Evolutionary conservation across 148 eudicot genomes (phyloP).

Genomic region (Dianthus caryophyllus): DNA sequence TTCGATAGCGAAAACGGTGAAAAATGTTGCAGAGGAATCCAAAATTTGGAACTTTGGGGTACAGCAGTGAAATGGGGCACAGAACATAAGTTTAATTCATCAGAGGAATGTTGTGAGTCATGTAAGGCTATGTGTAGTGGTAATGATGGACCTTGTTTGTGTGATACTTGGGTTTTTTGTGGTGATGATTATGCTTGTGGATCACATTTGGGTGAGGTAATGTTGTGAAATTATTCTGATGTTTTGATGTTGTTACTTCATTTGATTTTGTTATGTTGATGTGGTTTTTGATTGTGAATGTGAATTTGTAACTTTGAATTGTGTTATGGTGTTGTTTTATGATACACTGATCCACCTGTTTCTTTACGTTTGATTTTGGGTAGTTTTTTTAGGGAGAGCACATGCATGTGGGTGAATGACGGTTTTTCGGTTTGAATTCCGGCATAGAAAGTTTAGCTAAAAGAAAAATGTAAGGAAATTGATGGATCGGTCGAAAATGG

Average conservation of each 20-base stretch:
- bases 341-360: too few species aligned
- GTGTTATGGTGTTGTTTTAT: too few species aligned
- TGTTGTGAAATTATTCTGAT: too few species aligned
- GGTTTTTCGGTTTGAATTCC: too few species aligned
- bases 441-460: too few species aligned
- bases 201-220: conserved; percentile 62
- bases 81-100: conserved; percentile 49
- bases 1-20: conserved; percentile 24
- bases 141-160: conserved; percentile 62
- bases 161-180: conserved; percentile 81
- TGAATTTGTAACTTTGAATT: too few species aligned
- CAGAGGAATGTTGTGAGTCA: conserved; percentile 55
- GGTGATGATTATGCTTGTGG: conserved; percentile 63
- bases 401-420: too few species aligned
- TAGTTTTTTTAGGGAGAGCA: too few species aligned
- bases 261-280: conserved; percentile 2
- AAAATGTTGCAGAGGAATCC: conserved; percentile 55
- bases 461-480: too few species aligned
- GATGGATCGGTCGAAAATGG: too few species aligned
- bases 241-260: too few species aligned
- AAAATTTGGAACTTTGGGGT: conserved; percentile 72
- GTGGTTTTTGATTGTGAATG: not conserved
- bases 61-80: conserved; percentile 73
- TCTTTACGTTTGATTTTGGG: too few species aligned
- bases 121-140: conserved; percentile 66